These are phyloP conservation scores for Jatropha curcas DNA, from an alignment of 345 rosid species.

Conservation along the genomic window DNA sequence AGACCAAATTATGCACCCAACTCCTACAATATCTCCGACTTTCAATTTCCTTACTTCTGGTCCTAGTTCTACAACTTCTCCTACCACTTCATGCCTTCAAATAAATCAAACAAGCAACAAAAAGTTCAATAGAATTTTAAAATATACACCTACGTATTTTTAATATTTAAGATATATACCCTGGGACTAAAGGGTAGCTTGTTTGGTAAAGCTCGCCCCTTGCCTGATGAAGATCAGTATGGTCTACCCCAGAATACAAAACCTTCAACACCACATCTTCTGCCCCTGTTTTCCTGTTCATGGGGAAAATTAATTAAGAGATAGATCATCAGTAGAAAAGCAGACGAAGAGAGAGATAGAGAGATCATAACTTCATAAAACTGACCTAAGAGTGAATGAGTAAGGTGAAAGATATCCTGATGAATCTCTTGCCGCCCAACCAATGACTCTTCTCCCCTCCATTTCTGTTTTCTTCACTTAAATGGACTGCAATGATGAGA, in stretches of 20 bases:
- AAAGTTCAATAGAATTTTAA: too few species aligned
- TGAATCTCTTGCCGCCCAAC: conserved; percentile 82
- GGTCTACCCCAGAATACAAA: conserved; percentile 69
- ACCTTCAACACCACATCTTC: conserved; percentile 67
- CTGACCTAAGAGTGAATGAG: conserved; percentile 59
- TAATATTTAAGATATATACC: conserved; percentile 32
- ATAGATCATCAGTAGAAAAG: neutral
- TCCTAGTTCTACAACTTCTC: conserved; percentile 73
- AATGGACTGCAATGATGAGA: neutral
- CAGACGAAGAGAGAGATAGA: neutral
- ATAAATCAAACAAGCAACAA: neutral
- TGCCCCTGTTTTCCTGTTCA: conserved; percentile 61
- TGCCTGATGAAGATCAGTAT: conserved; percentile 69
- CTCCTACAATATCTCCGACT: conserved; percentile 58
- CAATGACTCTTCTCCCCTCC: conserved; percentile 22
- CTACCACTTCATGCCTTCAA: conserved; percentile 73
- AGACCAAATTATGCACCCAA: conserved; percentile 57
- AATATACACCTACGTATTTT: neutral
- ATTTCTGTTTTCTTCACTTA: neutral
- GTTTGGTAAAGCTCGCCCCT: conserved; percentile 60
- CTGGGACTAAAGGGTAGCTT: conserved; percentile 85
- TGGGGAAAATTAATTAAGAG: neutral
- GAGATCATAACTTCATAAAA: too few species aligned
- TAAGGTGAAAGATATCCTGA: conserved; percentile 72
- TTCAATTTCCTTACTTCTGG: conserved; percentile 49